Percentiles rank a stretch among this genome's conserved stretches.
Conservation (phyloP, 345 rosid genomes). For the Lumnitzera racemosa region DNA sequence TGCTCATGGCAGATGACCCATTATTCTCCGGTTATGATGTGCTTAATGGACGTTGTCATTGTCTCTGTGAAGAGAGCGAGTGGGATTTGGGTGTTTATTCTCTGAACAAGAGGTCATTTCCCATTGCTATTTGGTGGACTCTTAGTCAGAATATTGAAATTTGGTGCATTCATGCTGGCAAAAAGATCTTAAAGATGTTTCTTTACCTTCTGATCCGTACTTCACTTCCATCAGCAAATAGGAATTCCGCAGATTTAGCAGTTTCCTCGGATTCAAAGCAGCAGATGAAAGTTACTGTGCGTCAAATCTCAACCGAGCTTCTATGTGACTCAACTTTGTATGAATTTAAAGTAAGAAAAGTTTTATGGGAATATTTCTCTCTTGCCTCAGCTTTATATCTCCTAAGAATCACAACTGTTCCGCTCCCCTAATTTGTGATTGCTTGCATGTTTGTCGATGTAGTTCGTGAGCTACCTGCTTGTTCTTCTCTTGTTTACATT, state of each 20-base stretch:
- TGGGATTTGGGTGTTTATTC: slow-evolving; percentile 52
- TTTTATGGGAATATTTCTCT: neutral
- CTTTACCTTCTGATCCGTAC: slow-evolving; percentile 44
- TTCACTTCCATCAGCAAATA: slow-evolving; percentile 34
- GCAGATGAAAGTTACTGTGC: slow-evolving; percentile 30
- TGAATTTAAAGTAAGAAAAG: slow-evolving; percentile 61
- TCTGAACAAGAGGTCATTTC: slow-evolving; percentile 46
- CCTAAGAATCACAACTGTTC: too few relatives aligned
- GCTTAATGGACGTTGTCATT: slow-evolving; percentile 13
- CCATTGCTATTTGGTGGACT: slow-evolving; percentile 67
- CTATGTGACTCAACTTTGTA: slow-evolving; percentile 49
- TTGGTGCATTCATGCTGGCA: slow-evolving; percentile 63
- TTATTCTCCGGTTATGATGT: slow-evolving; percentile 15
- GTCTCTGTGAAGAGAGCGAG: slow-evolving; percentile 22
- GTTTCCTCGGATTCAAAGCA: slow-evolving; percentile 20
- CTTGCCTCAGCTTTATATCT: too few relatives aligned
- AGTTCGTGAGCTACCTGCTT: neutral
- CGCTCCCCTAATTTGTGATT: too few relatives aligned
- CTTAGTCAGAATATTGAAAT: slow-evolving; percentile 68
- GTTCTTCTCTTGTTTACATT: neutral
- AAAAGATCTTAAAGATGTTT: slow-evolving; percentile 56
- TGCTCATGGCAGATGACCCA: slow-evolving; percentile 24
- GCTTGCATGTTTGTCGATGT: too few relatives aligned
- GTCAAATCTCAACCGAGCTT: slow-evolving; percentile 55
- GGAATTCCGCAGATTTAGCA: slow-evolving; percentile 16